Evolutionary conservation across 2,329 filamentous ascomycete species (phyloP).

Genomic region (Cladobotryum protrusum): DNA sequence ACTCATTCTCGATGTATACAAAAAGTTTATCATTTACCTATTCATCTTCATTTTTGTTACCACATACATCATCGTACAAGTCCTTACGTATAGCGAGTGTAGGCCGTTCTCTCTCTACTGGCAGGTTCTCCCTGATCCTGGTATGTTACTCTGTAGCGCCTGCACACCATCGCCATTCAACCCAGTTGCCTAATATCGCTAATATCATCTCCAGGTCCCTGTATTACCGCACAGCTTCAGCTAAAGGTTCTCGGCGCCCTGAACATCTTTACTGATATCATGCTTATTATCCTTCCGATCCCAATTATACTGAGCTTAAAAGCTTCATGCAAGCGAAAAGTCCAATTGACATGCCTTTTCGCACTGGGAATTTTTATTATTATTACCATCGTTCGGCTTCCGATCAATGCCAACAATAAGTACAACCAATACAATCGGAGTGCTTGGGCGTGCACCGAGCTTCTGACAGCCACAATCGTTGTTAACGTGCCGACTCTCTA

Average conservation of each 20-base stretch:
- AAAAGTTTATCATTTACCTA: conserved; percentile 19
- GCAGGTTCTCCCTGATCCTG: conserved; percentile 42
- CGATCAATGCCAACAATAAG: conserved; percentile 29
- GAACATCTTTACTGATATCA: conserved; percentile 28
- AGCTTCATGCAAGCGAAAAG: conserved; percentile 23
- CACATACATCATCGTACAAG: conserved; percentile 26
- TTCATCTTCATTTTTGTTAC: conserved; percentile 23
- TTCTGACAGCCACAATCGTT: conserved; percentile 27
- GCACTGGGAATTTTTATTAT: conserved; percentile 35
- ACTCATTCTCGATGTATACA: conserved; percentile 18
- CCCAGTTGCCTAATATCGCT: too few species aligned
- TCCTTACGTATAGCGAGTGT: conserved; percentile 30
- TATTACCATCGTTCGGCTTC: conserved; percentile 33
- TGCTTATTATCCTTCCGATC: conserved; percentile 22
- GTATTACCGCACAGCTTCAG: conserved; percentile 26
- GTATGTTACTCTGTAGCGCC: conserved; percentile 14
- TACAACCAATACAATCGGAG: conserved; percentile 30
- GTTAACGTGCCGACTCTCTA: conserved; percentile 34
- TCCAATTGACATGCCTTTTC: conserved; percentile 27
- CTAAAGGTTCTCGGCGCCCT: conserved; percentile 27
- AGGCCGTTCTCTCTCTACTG: conserved; percentile 48
- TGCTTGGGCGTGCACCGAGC: conserved; percentile 33
- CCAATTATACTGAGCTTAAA: conserved; percentile 24
- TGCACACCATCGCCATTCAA: too few species aligned
- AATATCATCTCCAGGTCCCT: conserved; percentile 15